A percentile compares a stretch with the other conserved stretches of the same genome.
phyloP scores from a whole-genome alignment of 257 asterid genomes.

The Solanum habrochaites region DNA sequence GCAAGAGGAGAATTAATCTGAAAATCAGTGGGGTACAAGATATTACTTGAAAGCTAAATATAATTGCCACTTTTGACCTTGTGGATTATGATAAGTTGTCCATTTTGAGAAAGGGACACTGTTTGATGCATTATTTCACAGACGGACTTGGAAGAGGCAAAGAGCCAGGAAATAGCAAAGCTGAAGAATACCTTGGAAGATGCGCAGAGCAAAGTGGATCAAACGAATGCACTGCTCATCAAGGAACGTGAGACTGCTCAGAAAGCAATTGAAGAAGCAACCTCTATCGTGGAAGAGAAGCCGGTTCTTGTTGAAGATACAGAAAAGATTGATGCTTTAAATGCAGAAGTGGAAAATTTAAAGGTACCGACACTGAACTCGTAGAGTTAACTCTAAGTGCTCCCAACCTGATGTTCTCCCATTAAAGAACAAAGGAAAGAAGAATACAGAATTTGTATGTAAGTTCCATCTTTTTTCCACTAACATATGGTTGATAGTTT shows the following conservation, averaged over 20 bases:
- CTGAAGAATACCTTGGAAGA: slow-evolving; percentile 68
- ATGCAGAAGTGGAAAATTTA: slow-evolving; percentile 54
- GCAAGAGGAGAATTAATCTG: not conserved
- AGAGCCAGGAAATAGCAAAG: slow-evolving; percentile 59
- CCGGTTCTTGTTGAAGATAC: slow-evolving; percentile 82
- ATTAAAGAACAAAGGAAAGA: not conserved
- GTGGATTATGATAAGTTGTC: not conserved
- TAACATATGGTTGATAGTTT: not conserved
- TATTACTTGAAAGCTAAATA: not conserved
- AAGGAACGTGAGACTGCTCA: slow-evolving; percentile 86
- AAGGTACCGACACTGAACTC: slow-evolving; percentile 39
- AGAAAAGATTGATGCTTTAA: slow-evolving; percentile 67
- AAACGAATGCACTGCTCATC: slow-evolving; percentile 48
- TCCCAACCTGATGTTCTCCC: not conserved
- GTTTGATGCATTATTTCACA: slow-evolving; percentile 13
- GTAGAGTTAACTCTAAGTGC: not conserved
- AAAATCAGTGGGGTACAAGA: not conserved
- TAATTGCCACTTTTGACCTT: not conserved
- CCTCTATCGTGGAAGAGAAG: slow-evolving; percentile 56
- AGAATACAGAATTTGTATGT: not conserved
- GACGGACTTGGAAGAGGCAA: slow-evolving; percentile 89
- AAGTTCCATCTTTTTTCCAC: not conserved
- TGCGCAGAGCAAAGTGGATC: slow-evolving; percentile 68
- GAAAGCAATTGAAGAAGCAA: slow-evolving; percentile 83
- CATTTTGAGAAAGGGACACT: not conserved